These are phyloP conservation scores for Ganoderma sinense DNA, from an alignment of 1,284 basidiomycete genomes.

Conservation along the genomic window DNA sequence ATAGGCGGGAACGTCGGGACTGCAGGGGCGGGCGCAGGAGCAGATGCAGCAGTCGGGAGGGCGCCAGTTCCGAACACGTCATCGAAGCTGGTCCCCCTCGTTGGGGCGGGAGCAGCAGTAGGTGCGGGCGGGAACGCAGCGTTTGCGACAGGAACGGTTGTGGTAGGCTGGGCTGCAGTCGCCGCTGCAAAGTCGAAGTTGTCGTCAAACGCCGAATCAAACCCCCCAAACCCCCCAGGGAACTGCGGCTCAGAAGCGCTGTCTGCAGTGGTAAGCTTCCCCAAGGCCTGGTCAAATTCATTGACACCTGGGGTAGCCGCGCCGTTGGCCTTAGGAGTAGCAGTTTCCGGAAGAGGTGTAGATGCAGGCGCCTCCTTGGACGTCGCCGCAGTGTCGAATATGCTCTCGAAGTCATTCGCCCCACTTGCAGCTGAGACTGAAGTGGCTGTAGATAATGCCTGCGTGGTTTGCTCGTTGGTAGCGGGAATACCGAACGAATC, in stretches of 20 bases:
- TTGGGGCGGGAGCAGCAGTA: neutral
- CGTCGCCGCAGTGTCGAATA: slow-evolving; percentile 32
- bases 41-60: slow-evolving; percentile 34
- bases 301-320: slow-evolving; percentile 51
- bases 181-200: slow-evolving; percentile 83
- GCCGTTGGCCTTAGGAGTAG: slow-evolving; percentile 34
- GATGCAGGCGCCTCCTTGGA: slow-evolving; percentile 24
- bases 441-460: slow-evolving; percentile 16
- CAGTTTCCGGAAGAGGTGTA: slow-evolving; percentile 24
- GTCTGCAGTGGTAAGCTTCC: slow-evolving; percentile 53
- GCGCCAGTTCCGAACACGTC: slow-evolving; percentile 32
- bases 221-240: slow-evolving; percentile 43
- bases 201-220: slow-evolving; percentile 84
- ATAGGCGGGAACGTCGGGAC: slow-evolving; percentile 24
- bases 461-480: slow-evolving; percentile 10
- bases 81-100: slow-evolving; percentile 32
- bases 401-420: slow-evolving; percentile 21
- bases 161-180: slow-evolving; percentile 42
- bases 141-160: slow-evolving; percentile 16
- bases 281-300: slow-evolving; percentile 80
- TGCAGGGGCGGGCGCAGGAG: slow-evolving; percentile 29
- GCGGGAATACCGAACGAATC: slow-evolving; percentile 66
- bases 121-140: slow-evolving; percentile 31
- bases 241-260: slow-evolving; percentile 51
- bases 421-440: neutral